Evolutionary conservation across 2,329 filamentous ascomycete species (phyloP), one percentile per base, ranked within the genome.

Genomic region (Penicillium sp.): DNA sequence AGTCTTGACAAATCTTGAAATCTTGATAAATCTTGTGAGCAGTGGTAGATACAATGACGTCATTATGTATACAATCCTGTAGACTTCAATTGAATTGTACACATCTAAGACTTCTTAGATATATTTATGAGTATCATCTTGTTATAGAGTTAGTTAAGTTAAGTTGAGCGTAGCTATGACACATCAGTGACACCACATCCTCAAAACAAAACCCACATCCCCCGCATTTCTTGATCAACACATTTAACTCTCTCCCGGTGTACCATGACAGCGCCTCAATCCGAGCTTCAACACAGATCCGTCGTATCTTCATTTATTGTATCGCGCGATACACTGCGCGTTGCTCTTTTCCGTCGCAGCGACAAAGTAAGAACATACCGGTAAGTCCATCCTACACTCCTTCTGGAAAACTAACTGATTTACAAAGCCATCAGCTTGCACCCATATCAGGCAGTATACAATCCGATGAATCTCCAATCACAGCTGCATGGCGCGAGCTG

Each of bases 401-500:
- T 14, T 38, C 22, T 23, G 43, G 14, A 22, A 22, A 32, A 27
- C 27, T 2, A 6, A 10, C 16, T n/a, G 5, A 16, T 2, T 13
- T 14, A 16, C 11, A 77, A 75, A 57, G 75, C 75, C 58, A 80
- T 20, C 58, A 77, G 58, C 74, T 81, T 40, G 81, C 80, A 0
- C 79, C 82, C 1, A 77, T 85, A 14, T 81, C 81, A 0, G 83
- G 83, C 29, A 77, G 73, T 44, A 77, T 86, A 41, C 77, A 84
- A 3, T 42, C 67, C 5, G 60, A 65, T 0, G 82, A 86, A 3
- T 73, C 65, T 18, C 77, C 82, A 0, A 62, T 81, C 5, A 67
- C 72, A 3, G 77, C 82, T 0, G 82, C 83, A 22, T 78, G 77
- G 73, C 75, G 83, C 11, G 82, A 85, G 63, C 69, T 86, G 18